Evolutionary conservation across 257 asterid species (phyloP), one percentile per base, ranked within the genome.

Genomic region (Fraxinus anomala): DNA sequence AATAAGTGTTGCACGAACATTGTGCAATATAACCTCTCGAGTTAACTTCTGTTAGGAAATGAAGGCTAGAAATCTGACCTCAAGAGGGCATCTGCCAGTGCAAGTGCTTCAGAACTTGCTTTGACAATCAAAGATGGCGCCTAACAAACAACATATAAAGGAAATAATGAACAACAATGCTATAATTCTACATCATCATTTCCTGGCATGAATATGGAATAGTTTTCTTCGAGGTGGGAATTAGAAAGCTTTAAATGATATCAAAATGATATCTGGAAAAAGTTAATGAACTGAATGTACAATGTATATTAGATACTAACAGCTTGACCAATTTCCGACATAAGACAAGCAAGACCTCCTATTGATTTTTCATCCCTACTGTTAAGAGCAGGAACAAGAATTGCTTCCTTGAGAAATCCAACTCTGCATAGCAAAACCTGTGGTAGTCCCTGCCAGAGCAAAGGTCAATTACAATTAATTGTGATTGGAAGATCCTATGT

Each of bases 311-410:
- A 65, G 80, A 83, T 76, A 84, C 98, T 87, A 89, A 94, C 97
- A 77, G 98, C 91, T 79, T 90, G 97, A 70, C 98, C 98, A 80
- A 94, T 90, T 89, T 94, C 98, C 23, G 98, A 90, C 92, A 94
- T 83, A 89, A 94, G 89, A 86, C 92, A 87, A 61, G 97, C 97
- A 79, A 94, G 88, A 78, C 97, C 90, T 80, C 91, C 88, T 28
- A 94, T 83, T 78, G 87, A 90, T 85, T 88, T 88, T 91, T 87
- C 92, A 63, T 94, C 94, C 84, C 96, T 91, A 76, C 86, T 86
- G 77, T 82, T 87, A 75, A 94, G 90, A 77, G 98, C 97, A 67
- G 97, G 97, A 82, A 84, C 81, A 78, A 93, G 92, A 85, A 91
- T 92, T 68, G 80, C 85, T 82, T 92, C 94, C 88, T 87, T 92